These are phyloP conservation scores for Elongisporangium prolatum DNA, from an alignment of 352 stramenopile species.

Conservation along the genomic window DNA sequence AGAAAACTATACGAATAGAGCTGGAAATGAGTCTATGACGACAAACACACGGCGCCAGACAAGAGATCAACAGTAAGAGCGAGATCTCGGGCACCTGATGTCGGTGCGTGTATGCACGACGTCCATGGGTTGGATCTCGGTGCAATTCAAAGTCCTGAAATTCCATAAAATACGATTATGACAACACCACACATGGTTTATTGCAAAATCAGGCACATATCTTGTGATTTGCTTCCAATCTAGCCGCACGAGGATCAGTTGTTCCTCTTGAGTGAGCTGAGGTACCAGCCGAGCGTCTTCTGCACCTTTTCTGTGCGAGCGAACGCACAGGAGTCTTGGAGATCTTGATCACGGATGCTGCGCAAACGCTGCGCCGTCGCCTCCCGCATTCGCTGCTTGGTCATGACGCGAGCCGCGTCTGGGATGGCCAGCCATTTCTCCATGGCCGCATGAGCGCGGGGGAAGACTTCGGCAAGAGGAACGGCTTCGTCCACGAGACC, in stretches of 20 bases:
- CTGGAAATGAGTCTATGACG: no score
- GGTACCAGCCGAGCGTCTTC: conserved; percentile 76
- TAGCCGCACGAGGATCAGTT: conserved; percentile 10
- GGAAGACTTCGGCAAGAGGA: conserved; percentile 68
- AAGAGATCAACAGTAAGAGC: no score
- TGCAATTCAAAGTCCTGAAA: no score
- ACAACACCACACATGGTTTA: not conserved
- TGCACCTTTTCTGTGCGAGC: conserved; percentile 78
- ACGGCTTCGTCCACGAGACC: conserved; percentile 77
- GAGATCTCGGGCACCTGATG: no score
- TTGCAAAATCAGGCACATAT: no score
- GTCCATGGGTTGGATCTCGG: no score
- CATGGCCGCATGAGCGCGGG: conserved; percentile 53
- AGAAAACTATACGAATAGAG: no score
- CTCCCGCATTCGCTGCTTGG: conserved; percentile 76
- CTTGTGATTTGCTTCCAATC: no score
- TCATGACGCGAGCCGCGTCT: conserved; percentile 69
- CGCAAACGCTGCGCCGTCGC: conserved; percentile 60
- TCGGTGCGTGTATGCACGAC: no score
- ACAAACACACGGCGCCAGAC: no score
- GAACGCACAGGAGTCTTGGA: conserved; percentile 69
- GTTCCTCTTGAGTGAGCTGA: conserved; percentile 79
- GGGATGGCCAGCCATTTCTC: conserved; percentile 80
- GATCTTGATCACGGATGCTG: conserved; percentile 44
- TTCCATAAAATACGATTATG: not conserved